phyloP scores from a whole-genome alignment of 352 stramenopile species.

The Pythium sukuiense region DNA sequence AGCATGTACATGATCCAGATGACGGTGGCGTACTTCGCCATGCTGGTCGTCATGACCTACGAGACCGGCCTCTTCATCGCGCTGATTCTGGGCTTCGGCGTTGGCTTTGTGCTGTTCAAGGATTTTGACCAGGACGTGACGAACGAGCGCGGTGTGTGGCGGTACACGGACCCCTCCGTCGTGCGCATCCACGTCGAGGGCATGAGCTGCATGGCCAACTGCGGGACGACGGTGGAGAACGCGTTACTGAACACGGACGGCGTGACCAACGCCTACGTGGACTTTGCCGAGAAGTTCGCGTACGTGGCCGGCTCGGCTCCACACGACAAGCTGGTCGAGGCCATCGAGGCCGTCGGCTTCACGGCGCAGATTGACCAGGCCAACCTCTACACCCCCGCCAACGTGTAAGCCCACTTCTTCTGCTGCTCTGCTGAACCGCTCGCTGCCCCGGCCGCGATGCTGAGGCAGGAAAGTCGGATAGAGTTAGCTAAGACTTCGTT shows the following conservation, averaged over 20 bases:
- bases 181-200: constrained; percentile 73
- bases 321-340: constrained; percentile 51
- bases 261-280: constrained; percentile 75
- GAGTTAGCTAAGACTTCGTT: background rate
- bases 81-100: constrained; percentile 67
- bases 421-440: background rate
- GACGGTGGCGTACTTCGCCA: constrained; percentile 80
- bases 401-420: constrained; percentile 48
- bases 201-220: constrained; percentile 91
- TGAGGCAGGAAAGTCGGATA: background rate
- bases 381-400: constrained; percentile 37
- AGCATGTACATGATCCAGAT: constrained; percentile 81
- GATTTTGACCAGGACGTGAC: constrained; percentile 69
- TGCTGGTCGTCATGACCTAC: constrained; percentile 86
- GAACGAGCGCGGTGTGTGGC: constrained; percentile 60
- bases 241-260: constrained; percentile 48
- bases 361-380: constrained; percentile 42
- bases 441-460: background rate
- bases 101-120: constrained; percentile 73
- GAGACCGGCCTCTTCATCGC: constrained; percentile 75
- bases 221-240: constrained; percentile 79
- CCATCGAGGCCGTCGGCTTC: constrained; percentile 71
- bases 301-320: constrained; percentile 69
- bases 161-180: constrained; percentile 16
- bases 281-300: constrained; percentile 70